phyloP scores from a whole-genome alignment of 805 yeast species.

The Zygosaccharomyces rouxii region DNA sequence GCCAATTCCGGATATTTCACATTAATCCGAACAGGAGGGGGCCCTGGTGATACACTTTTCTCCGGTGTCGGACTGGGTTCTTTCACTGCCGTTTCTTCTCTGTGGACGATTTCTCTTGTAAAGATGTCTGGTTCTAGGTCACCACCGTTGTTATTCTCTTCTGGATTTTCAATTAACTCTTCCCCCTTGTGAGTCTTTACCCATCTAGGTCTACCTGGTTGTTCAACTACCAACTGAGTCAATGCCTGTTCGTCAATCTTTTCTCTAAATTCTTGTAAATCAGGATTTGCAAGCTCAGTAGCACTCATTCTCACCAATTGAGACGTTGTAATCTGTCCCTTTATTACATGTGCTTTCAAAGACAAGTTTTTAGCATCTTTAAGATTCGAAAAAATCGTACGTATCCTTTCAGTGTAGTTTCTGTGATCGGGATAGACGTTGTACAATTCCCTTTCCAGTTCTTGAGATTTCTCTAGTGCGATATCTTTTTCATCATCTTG shows the following conservation, averaged over 20 bases:
- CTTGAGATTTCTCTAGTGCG: conserved; percentile 43
- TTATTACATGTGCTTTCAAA: conserved; percentile 54
- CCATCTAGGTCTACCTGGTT: conserved; percentile 56
- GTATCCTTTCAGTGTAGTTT: conserved; percentile 59
- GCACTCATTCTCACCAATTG: conserved; percentile 61
- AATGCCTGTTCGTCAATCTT: conserved; percentile 66
- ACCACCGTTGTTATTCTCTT: conserved; percentile 18
- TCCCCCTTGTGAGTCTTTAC: conserved; percentile 87
- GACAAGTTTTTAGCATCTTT: conserved; percentile 51
- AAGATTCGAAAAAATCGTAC: conserved; percentile 60
- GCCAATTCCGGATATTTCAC: conserved; percentile 17
- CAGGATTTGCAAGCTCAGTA: conserved; percentile 76
- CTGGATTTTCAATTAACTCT: conserved; percentile 62
- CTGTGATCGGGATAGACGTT: conserved; percentile 34
- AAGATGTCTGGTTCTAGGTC: conserved; percentile 30
- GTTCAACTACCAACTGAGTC: conserved; percentile 61
- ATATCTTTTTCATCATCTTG: conserved; percentile 31
- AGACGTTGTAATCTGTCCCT: conserved; percentile 48
- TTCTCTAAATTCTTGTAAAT: conserved; percentile 63
- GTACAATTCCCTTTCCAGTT: conserved; percentile 50
- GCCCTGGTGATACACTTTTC: no score
- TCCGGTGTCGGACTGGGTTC: neutral
- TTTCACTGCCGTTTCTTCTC: neutral
- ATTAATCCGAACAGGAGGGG: conserved; percentile 2
- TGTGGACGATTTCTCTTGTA: conserved; percentile 22